Conservation (phyloP, 768 basidiomycete species). For the Tricholomella constricta region DNA sequence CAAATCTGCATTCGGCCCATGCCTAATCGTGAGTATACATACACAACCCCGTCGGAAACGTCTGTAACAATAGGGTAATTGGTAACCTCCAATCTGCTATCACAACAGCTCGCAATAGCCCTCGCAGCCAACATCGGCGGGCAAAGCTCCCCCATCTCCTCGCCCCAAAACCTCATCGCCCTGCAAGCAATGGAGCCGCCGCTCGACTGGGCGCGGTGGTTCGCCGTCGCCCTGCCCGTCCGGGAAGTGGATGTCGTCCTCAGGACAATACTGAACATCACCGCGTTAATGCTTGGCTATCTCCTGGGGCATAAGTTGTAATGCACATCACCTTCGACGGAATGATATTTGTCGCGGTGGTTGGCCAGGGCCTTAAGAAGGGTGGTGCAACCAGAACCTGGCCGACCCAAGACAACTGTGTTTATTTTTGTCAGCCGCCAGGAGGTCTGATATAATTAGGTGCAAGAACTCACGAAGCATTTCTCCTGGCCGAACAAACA, state of each 20-base stretch:
- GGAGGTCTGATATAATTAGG: background rate
- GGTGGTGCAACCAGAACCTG: constrained; percentile 84
- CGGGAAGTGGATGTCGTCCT: constrained; percentile 89
- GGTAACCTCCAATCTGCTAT: too few relatives aligned
- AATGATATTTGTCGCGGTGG: constrained; percentile 65
- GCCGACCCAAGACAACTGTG: constrained; percentile 81
- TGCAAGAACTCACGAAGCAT: constrained; percentile 64
- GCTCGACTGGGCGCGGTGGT: constrained; percentile 92
- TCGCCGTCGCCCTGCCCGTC: constrained; percentile 93
- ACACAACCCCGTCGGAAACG: too few relatives aligned
- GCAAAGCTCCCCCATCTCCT: constrained; percentile 96
- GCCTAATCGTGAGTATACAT: constrained; percentile 85
- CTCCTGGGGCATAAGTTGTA: constrained; percentile 77
- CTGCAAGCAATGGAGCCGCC: constrained; percentile 82
- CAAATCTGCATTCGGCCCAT: constrained; percentile 84
- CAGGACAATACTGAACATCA: constrained; percentile 79
- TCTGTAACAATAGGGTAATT: too few relatives aligned
- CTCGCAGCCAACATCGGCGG: constrained; percentile 99
- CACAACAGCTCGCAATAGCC: constrained; percentile 90
- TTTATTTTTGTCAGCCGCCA: background rate
- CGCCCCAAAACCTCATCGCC: constrained; percentile 96
- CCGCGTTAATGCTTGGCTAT: constrained; percentile 70
- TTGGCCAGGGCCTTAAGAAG: constrained; percentile 84
- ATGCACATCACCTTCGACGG: constrained; percentile 66
- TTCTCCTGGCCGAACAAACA: constrained; percentile 65